Evolutionary conservation across 805 yeast species (phyloP), one percentile per base, ranked within the genome.

Genomic region (Kodamaea nitidulidarum): DNA sequence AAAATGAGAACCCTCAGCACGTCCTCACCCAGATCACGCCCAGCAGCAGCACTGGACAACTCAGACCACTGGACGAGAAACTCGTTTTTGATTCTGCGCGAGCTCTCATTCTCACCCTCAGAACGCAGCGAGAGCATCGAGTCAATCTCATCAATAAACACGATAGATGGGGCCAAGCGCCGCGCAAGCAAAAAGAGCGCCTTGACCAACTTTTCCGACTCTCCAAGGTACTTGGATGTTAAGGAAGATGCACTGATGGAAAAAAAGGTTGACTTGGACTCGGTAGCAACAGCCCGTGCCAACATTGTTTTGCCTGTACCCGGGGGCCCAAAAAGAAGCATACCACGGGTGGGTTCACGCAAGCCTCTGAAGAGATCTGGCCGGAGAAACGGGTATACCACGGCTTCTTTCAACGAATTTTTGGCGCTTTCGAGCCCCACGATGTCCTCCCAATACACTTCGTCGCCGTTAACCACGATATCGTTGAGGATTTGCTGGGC

Each of bases 261-360:
- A 60, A 91, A 91, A 56, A 91, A 91, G 0, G 96, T 90, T 0
- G 96, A 87, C 43, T 84, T 81, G 6, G 96, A 84, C 65, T 93
- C 98, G 2, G 95, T 86, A 2, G 97, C 98, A 2, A 93, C 97
- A 0, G 98, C 96, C 47, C 96, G 72, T 0, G 97, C 97, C 49
- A 91, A 73, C 98, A 91, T 90, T 1, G 97, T 90, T 56, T 93
- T 91, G 41, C 98, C 98, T 0, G 98, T 91, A n/a, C 98, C 98
- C 0, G 98, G 97, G 2, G 98, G 98, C 0, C 98, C 98, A 67
- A 88, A 91, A 30, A 91, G 63, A 15, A 91, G 70, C 95, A 93
- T 88, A n/a, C 98, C 98, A 42, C 95, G 67, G 0, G 95, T 90
- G 0, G 98, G 98, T 63, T 90, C 97, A 49, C 97, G 71, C 38